Percentiles rank a stretch among this genome's conserved stretches.
These are phyloP conservation scores for Nepenthes alata DNA, from an alignment of 179 eudicot genomes.

Conservation along the genomic window DNA sequence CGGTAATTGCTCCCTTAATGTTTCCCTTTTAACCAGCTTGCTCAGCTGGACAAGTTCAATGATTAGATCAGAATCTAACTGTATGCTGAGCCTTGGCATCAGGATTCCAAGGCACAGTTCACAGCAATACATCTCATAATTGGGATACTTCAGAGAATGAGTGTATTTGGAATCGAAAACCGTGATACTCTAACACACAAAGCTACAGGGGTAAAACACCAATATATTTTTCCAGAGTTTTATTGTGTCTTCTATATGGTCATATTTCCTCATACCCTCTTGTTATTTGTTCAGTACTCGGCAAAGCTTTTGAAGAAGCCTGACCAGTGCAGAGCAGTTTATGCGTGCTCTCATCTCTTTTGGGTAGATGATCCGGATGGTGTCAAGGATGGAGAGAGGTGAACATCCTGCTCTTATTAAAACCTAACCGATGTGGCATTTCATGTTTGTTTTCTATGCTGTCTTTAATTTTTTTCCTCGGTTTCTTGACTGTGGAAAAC, in stretches of 20 bases:
- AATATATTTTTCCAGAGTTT: background rate
- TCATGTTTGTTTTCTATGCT: background rate
- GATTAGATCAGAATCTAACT: background rate
- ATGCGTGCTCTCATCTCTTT: conserved; percentile 91
- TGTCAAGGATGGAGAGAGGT: conserved; percentile 95
- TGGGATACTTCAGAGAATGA: conserved; percentile 87
- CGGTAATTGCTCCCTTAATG: conserved; percentile 34
- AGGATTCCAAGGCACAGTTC: conserved; percentile 94
- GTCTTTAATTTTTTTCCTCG: background rate
- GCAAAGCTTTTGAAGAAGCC: conserved; percentile 93
- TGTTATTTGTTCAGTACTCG: conserved; percentile 47
- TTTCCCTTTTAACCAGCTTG: background rate
- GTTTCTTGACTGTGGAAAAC: background rate
- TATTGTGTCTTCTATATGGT: background rate
- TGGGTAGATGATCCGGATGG: conserved; percentile 94
- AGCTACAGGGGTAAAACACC: conserved; percentile 80
- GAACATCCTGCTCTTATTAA: background rate
- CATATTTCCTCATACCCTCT: background rate
- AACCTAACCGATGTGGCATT: background rate
- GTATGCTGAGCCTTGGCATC: conserved; percentile 5
- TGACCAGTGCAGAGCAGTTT: conserved; percentile 96
- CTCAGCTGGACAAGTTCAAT: background rate
- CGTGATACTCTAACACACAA: conserved; percentile 94
- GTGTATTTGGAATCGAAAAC: conserved; percentile 85
- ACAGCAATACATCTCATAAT: conserved; percentile 90